These are phyloP conservation scores for Pyricularia pennisetigena DNA, from an alignment of 2,329 filamentous ascomycete species.

Conservation along the genomic window DNA sequence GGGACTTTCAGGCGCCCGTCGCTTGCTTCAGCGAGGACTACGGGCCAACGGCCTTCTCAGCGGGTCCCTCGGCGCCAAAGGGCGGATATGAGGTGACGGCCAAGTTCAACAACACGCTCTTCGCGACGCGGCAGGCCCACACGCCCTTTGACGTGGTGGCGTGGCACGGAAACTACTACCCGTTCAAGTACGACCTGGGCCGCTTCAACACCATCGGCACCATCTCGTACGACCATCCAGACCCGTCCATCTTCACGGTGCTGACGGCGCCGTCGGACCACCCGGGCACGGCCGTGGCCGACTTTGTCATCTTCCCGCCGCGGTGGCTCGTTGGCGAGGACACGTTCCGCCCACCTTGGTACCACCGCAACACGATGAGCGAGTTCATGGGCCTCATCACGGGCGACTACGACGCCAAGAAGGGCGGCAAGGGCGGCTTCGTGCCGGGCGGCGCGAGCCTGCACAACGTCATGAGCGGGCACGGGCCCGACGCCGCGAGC, in stretches of 20 bases:
- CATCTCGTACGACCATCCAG: slow-evolving; percentile 54
- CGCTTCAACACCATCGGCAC: slow-evolving; percentile 54
- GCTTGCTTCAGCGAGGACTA: slow-evolving; percentile 43
- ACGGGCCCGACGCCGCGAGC: slow-evolving; percentile 35
- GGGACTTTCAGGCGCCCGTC: slow-evolving; percentile 52
- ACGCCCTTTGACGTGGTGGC: slow-evolving; percentile 58
- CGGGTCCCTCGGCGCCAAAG: background rate
- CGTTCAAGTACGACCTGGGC: slow-evolving; percentile 59
- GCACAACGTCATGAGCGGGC: slow-evolving; percentile 51
- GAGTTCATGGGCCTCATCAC: slow-evolving; percentile 38
- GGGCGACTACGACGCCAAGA: slow-evolving; percentile 36
- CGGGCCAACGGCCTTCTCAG: slow-evolving; percentile 9
- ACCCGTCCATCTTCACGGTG: slow-evolving; percentile 55
- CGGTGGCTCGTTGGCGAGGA: slow-evolving; percentile 49
- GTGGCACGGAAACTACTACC: slow-evolving; percentile 60
- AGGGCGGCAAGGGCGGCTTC: slow-evolving; percentile 27
- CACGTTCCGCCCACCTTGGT: slow-evolving; percentile 50
- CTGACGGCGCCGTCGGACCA: slow-evolving; percentile 39
- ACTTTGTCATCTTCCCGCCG: slow-evolving; percentile 51
- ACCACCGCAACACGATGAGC: slow-evolving; percentile 41
- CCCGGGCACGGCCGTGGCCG: slow-evolving; percentile 42
- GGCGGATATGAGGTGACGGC: slow-evolving; percentile 33
- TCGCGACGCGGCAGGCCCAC: slow-evolving; percentile 46
- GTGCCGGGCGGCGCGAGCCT: slow-evolving; percentile 31
- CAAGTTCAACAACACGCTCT: slow-evolving; percentile 50